Evolutionary conservation across 164 flowering plant genomes (phyloP).

Genomic region (Aristolochia contorta): DNA sequence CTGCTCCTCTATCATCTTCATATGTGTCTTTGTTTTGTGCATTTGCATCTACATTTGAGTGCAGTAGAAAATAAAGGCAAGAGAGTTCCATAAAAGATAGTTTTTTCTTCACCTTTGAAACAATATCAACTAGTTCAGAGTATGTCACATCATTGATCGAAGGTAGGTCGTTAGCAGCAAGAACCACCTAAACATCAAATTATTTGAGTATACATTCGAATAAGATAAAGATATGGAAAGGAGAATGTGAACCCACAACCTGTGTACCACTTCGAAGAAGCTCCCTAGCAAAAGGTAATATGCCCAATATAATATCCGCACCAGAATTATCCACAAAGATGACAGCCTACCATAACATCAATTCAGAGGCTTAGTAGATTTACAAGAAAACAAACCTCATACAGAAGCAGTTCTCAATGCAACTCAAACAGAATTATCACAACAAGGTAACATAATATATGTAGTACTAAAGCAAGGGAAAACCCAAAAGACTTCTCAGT

Average conservation of each 20-base stretch:
- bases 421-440: neutral
- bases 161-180: slow-evolving; percentile 96
- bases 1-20: neutral
- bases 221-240: too few relatives aligned
- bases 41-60: too few relatives aligned
- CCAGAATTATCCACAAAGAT: slow-evolving; percentile 93
- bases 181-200: slow-evolving; percentile 54
- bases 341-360: slow-evolving; percentile 50
- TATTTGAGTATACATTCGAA: neutral
- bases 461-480: neutral
- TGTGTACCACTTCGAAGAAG: slow-evolving; percentile 73
- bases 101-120: slow-evolving; percentile 56
- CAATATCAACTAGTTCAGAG: slow-evolving; percentile 67
- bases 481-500: neutral
- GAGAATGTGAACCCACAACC: slow-evolving; percentile 29
- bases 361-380: slow-evolving; percentile 10
- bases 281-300: slow-evolving; percentile 25
- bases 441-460: neutral
- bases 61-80: too few relatives aligned
- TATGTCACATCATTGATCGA: slow-evolving; percentile 94
- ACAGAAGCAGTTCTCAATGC: neutral
- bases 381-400: neutral
- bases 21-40: too few relatives aligned
- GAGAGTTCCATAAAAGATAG: neutral
- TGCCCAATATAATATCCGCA: slow-evolving; percentile 58